Percentiles rank a stretch among this genome's conserved stretches.
Evolutionary conservation across 2,329 filamentous ascomycete genomes (phyloP).

Genomic region (Gnomoniopsis sp.): DNA sequence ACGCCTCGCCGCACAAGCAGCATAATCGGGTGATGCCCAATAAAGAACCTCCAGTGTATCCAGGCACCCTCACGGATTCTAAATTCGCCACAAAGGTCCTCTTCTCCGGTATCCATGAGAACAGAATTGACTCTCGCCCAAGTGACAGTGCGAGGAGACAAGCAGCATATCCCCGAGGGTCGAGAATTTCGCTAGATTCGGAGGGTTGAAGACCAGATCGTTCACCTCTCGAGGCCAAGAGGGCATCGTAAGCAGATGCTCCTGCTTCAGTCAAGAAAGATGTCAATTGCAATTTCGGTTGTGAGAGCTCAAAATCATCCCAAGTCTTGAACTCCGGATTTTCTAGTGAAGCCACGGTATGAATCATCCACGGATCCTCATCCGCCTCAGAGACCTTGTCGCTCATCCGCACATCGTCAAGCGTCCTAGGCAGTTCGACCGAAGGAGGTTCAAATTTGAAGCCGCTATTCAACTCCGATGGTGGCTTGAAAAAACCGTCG

Average conservation of each 20-base stretch:
- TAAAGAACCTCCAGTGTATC: conserved; percentile 50
- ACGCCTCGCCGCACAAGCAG: conserved; percentile 44
- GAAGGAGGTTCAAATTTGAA: not conserved
- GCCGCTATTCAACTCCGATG: conserved; percentile 24
- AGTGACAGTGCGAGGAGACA: conserved; percentile 65
- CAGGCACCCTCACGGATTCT: conserved; percentile 48
- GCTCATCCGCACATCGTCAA: conserved; percentile 3
- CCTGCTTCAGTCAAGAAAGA: conserved; percentile 68
- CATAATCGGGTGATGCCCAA: conserved; percentile 44
- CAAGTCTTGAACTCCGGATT: conserved; percentile 58
- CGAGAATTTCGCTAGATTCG: conserved; percentile 38
- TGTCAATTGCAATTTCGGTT: conserved; percentile 35
- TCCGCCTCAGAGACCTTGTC: conserved; percentile 12
- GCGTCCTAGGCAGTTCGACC: not conserved
- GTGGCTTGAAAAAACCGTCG: conserved; percentile 32
- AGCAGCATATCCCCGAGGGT: conserved; percentile 45
- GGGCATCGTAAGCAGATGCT: conserved; percentile 61
- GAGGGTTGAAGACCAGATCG: conserved; percentile 35
- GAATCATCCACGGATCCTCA: conserved; percentile 47
- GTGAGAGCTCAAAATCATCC: conserved; percentile 58
- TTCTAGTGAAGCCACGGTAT: conserved; percentile 29
- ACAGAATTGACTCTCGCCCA: conserved; percentile 70
- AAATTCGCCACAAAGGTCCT: conserved; percentile 49
- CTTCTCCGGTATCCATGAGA: conserved; percentile 53
- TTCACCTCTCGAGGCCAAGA: conserved; percentile 42